Evolutionary conservation across 257 asterid genomes (phyloP).

Genomic region (Nicotiana tabacum): DNA sequence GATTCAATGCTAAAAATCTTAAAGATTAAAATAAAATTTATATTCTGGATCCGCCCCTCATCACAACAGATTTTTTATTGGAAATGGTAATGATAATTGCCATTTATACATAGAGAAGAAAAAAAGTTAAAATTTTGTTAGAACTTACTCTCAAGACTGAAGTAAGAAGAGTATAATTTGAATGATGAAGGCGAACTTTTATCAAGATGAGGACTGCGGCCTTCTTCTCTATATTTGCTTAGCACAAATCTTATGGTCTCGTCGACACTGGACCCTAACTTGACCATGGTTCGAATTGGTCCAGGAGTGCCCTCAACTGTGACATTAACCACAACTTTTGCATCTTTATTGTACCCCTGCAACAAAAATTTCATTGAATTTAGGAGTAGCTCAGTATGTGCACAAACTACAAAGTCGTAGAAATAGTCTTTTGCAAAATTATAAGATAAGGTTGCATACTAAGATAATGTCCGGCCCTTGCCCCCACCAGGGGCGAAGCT

Average conservation of each 20-base stretch:
- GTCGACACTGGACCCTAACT: conserved; percentile 58
- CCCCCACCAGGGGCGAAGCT: too few species aligned
- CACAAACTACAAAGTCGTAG: neutral
- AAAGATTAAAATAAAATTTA: too few species aligned
- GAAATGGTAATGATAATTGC: too few species aligned
- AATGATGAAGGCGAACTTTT: conserved; percentile 37
- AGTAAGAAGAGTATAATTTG: conserved; percentile 52
- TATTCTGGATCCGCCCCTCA: too few species aligned
- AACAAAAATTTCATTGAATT: neutral
- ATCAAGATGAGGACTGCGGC: conserved; percentile 50
- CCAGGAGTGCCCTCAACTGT: conserved; percentile 75
- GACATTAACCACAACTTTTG: conserved; percentile 67
- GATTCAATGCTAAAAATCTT: too few species aligned
- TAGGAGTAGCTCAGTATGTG: neutral
- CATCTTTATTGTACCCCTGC: conserved; percentile 30
- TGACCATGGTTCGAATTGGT: conserved; percentile 58
- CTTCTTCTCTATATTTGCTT: conserved; percentile 46
- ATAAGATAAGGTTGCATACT: too few species aligned
- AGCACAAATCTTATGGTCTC: conserved; percentile 50
- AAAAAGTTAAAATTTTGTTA: neutral
- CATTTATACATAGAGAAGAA: too few species aligned
- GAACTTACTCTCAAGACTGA: conserved; percentile 64
- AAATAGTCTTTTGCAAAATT: too few species aligned
- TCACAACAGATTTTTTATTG: too few species aligned
- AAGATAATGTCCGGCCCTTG: too few species aligned